Evolutionary conservation across 1,284 basidiomycete genomes (phyloP), one percentile per base, ranked within the genome.

Genomic region (Peniophora sp.): DNA sequence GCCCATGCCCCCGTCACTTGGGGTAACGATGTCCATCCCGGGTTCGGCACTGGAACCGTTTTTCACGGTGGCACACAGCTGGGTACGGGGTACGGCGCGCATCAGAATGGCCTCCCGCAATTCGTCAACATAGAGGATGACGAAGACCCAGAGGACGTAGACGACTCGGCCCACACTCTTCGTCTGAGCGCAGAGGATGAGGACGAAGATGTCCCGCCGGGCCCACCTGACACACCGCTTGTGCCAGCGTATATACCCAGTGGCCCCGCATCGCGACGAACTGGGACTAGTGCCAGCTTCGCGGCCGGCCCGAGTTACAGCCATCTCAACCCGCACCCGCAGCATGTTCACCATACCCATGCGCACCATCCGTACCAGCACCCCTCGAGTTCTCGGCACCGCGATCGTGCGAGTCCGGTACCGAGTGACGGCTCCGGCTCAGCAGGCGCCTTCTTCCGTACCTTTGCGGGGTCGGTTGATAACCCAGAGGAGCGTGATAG

Each of bases 371-470:
- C 78, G 23, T 76, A 82, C 32, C 70, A 83, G 27, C 81, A 83
- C 15, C 74, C 46, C 35, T 20, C 27, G 18, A 39, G 32, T 49
- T 87, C 34, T 67, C 86, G 2, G 83, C 87, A 59, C 64, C 71
- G 3, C 51, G 55, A 24, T 52, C 65, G 17, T 75, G 81, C 24
- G 69, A 69, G 6, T 83, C 81, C 81, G 3, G 67, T 79, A 3
- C 75, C 75, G 5, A 82, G 75, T 54, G 81, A 85, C 44, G 70
- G 71, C 18, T 71, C 75, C 24, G 79, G 3, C 78, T 75, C 52
- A 81, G 78, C 56, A 1, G 73, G 70, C 22, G 63, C 56, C 0
- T 87, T 85, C 62, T 86, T 83, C 64, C 74, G 79, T 17, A 73
- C 75, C 27, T 83, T 81, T 60, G 37, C 37, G 5, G 27, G 27